Conservation (phyloP, 2,329 filamentous ascomycete species). For the Aspergillus eucalypticola region DNA sequence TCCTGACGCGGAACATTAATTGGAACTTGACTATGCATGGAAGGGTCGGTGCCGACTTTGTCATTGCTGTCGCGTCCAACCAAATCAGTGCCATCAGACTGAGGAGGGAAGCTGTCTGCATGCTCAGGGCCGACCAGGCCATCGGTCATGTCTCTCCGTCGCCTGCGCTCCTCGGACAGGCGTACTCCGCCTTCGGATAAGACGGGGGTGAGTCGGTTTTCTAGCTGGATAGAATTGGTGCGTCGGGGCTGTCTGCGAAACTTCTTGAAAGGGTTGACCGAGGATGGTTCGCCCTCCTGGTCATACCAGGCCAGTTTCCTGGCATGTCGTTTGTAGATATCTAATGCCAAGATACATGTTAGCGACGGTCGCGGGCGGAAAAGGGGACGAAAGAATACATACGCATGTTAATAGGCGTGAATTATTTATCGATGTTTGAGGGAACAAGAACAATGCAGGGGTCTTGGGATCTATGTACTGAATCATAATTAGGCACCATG, state of each 20-base stretch:
- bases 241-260: slow-evolving; percentile 32
- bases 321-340: slow-evolving; percentile 43
- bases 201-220: slow-evolving; percentile 26
- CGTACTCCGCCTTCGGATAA: slow-evolving; percentile 28
- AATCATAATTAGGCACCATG: neutral
- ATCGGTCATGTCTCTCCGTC: slow-evolving; percentile 26
- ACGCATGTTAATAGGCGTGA: neutral
- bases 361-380: neutral
- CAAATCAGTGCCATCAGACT: slow-evolving; percentile 27
- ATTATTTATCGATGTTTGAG: neutral
- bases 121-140: slow-evolving; percentile 27
- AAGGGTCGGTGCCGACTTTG: slow-evolving; percentile 21
- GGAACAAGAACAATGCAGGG: no score
- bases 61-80: slow-evolving; percentile 16
- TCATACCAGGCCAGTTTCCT: slow-evolving; percentile 45
- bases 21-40: slow-evolving; percentile 32
- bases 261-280: slow-evolving; percentile 46
- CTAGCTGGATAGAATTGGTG: slow-evolving; percentile 33
- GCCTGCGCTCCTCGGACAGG: slow-evolving; percentile 25
- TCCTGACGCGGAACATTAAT: slow-evolving; percentile 31
- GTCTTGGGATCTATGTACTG: neutral
- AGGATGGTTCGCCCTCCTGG: slow-evolving; percentile 37
- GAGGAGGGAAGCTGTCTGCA: slow-evolving; percentile 28
- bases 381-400: neutral
- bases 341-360: slow-evolving; percentile 25